A percentile compares a stretch with the other conserved stretches of the same genome.
phyloP scores from a whole-genome alignment of 768 basidiomycete genomes.

The Amanita muscaria region DNA sequence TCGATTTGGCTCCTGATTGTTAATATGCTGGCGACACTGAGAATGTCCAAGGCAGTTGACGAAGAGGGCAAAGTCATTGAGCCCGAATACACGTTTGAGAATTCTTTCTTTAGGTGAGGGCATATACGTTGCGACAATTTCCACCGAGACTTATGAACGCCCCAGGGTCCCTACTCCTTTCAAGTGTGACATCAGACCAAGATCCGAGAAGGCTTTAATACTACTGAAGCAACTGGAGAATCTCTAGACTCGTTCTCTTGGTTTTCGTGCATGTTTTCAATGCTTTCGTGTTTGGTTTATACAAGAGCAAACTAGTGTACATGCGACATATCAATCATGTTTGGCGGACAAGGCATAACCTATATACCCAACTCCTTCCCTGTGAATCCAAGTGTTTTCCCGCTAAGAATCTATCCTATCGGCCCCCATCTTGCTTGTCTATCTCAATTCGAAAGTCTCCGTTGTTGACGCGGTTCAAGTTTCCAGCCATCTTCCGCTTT shows the following conservation, averaged over 20 bases:
- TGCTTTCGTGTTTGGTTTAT: background rate
- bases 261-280: background rate
- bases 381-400: no score
- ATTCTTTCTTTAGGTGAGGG: conserved; percentile 52
- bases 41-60: conserved; percentile 44
- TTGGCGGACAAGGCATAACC: no score
- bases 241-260: conserved; percentile 5
- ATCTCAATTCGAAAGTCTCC: no score
- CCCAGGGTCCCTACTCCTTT: conserved; percentile 40
- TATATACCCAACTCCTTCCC: no score
- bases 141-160: background rate
- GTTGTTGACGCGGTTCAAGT: no score
- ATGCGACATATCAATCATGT: no score
- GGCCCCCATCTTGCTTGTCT: no score
- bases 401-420: no score
- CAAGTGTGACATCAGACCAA: conserved; percentile 39
- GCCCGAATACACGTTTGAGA: conserved; percentile 46
- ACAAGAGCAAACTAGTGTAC: background rate
- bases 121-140: background rate
- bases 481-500: no score
- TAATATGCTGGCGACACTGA: conserved; percentile 47
- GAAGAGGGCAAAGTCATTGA: conserved; percentile 36
- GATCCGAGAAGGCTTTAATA: conserved; percentile 35
- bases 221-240: conserved; percentile 26
- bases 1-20: conserved; percentile 53